Base-by-base conservation (phyloP, 495 filamentous ascomycete genomes). In the Sphaerosporella brunnea region DNA sequence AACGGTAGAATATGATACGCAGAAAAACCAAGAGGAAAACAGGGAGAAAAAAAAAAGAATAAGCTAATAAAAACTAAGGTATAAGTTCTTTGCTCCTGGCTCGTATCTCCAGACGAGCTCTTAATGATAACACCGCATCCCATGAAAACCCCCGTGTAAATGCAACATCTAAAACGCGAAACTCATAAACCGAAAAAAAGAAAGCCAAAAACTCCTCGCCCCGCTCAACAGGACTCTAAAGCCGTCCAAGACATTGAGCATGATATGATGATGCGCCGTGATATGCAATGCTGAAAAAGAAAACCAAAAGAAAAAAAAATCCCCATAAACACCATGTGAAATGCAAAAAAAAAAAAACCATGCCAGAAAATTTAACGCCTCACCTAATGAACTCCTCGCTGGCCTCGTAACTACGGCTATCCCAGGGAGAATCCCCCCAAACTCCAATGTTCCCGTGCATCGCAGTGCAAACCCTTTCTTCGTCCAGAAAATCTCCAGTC, bases 341-440 rank as follows among this genome's bases (percentile, higher is more conserved):
- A n/a, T 34, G 10, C 28, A 48, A 43, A 48, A 16, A n/a, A 20
- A 21, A 39, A 9, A 42, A 35, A 48, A 18, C 32, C 40, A 34
- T 26, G 41, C 30, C 40, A 48, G 28, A 53, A 32, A 42, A 15
- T n/a, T 24, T 30, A 34, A 35, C 35, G 20, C 32, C 52, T 54
- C 38, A 59, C 56, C 56, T 59, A 47, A 55, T 52, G 56, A 60
- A 60, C 20, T 44, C 38, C 28, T 60, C 53, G 8, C 57, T 49
- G 44, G 50, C 26, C 41, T 60, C 56, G 49, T 47, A 56, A 30
- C 50, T 60, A 32, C 52, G 41, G 11, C 42, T 44, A 5, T 56
- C 56, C 56, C 56, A 60, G 20, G 57, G 57, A 1, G 30, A 23
- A 28, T 56, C 52, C 32, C 56, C 50, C 49, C 56, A 56, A 1